Evolutionary conservation across 805 yeast genomes (phyloP).

Genomic region (Kurtzmaniella fragi): DNA sequence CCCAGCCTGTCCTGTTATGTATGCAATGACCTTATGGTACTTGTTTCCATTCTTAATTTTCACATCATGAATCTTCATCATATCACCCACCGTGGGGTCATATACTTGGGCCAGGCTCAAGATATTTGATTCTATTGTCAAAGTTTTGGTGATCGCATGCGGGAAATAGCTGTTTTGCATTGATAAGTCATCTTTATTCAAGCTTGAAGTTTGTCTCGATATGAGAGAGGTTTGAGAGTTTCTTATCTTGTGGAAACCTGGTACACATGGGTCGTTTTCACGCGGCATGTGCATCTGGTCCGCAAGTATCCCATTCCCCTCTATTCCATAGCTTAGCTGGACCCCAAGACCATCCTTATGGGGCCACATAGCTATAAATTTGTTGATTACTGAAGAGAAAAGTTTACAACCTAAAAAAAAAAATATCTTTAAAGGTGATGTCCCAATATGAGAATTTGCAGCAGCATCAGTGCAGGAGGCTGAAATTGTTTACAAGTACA

Average conservation of each 20-base stretch:
- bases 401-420: no score
- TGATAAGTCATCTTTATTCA: slow-evolving; percentile 3
- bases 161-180: slow-evolving; percentile 18
- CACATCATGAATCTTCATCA: slow-evolving; percentile 15
- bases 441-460: no score
- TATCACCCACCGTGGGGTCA: slow-evolving; percentile 31
- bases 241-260: background rate
- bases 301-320: slow-evolving; percentile 25
- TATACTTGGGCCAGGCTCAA: slow-evolving; percentile 20
- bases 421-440: no score
- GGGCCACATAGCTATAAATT: slow-evolving; percentile 29
- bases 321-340: slow-evolving; percentile 40
- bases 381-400: no score
- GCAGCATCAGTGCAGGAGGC: no score
- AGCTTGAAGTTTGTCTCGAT: slow-evolving; percentile 4
- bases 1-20: slow-evolving; percentile 28
- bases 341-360: slow-evolving; percentile 31
- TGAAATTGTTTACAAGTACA: no score
- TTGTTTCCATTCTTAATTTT: slow-evolving; percentile 4
- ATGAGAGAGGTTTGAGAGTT: slow-evolving; percentile 1
- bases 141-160: slow-evolving; percentile 13
- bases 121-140: slow-evolving; percentile 19
- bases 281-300: background rate
- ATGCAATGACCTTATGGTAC: slow-evolving; percentile 14
- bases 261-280: background rate